Evolutionary conservation across 108 stramenopile genomes (phyloP).

Genomic region (Skeletonema menzelii): DNA sequence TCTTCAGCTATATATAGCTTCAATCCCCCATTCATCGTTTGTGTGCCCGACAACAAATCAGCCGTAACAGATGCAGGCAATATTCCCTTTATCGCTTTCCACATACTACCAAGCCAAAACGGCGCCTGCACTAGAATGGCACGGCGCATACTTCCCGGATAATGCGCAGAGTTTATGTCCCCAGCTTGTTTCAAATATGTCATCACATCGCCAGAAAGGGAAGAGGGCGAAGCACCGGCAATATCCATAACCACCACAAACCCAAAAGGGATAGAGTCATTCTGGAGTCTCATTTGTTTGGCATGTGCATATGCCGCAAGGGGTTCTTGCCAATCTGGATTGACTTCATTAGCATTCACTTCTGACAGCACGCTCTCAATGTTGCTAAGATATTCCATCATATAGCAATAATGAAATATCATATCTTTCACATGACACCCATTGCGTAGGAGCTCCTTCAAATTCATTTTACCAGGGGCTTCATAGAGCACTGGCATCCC

Average conservation of each 20-base stretch:
- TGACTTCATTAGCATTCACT: conserved; percentile 2
- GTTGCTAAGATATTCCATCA: conserved; percentile 64
- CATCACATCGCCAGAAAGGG: conserved; percentile 60
- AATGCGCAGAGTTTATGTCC: conserved; percentile 57
- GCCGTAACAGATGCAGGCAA: conserved; percentile 57
- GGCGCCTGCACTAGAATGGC: conserved; percentile 57
- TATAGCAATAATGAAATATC: conserved; percentile 60
- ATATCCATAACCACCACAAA: conserved; percentile 69
- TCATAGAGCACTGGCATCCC: conserved; percentile 62
- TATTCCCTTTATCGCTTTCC: conserved; percentile 42
- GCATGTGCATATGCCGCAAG: conserved; percentile 30
- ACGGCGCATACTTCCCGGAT: conserved; percentile 51
- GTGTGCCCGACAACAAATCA: conserved; percentile 45
- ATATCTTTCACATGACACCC: conserved; percentile 56
- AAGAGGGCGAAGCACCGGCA: conserved; percentile 39
- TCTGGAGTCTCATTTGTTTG: conserved; percentile 29
- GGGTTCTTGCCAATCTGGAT: conserved; percentile 28
- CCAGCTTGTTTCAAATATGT: conserved; percentile 58
- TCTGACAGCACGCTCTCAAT: conserved; percentile 25
- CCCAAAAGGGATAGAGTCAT: conserved; percentile 38
- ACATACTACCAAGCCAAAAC: conserved; percentile 58
- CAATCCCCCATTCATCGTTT: conserved; percentile 43
- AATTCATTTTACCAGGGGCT: conserved; percentile 61
- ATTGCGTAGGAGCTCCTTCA: conserved; percentile 54
- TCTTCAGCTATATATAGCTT: conserved; percentile 63